A percentile compares a stretch with the other conserved stretches of the same genome.
Evolutionary conservation across 176 grass and related monocot species (phyloP).

Genomic region (Oryza meyeriana): DNA sequence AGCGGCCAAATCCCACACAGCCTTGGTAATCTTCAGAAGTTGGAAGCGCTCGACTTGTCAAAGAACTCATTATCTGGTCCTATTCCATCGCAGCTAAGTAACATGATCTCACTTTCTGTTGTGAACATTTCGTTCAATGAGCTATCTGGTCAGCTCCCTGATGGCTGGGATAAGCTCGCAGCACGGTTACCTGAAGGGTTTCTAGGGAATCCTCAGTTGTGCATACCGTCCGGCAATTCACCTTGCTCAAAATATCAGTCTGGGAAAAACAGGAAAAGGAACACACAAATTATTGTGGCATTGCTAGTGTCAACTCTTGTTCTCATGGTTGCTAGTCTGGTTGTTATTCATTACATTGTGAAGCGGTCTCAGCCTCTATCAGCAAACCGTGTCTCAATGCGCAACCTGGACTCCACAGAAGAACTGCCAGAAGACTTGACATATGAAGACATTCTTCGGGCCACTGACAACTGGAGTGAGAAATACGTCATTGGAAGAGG

Average conservation of each 20-base stretch:
- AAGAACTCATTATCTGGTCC: conserved; percentile 43
- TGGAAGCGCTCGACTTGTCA: conserved; percentile 61
- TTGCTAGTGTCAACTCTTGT: conserved; percentile 6
- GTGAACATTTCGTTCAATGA: conserved; percentile 66
- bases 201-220: conserved; percentile 42
- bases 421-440: conserved; percentile 39
- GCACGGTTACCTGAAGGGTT: conserved; percentile 28
- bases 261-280: neutral
- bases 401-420: conserved; percentile 38
- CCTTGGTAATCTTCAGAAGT: conserved; percentile 50
- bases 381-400: neutral
- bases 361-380: conserved; percentile 33
- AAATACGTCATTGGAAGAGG: conserved; percentile 44
- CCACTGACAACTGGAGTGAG: conserved; percentile 38
- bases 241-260: neutral
- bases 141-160: conserved; percentile 39
- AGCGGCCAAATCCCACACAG: conserved; percentile 46
- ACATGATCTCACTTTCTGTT: conserved; percentile 50
- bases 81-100: conserved; percentile 41
- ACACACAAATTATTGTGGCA: conserved; percentile 22
- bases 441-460: conserved; percentile 46
- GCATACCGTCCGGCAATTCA: neutral
- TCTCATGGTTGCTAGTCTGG: conserved; percentile 25
- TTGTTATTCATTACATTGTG: conserved; percentile 15
- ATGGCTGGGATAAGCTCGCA: conserved; percentile 40